A percentile compares a stretch with the other conserved stretches of the same genome.
These are phyloP conservation scores for Styphnolobium japonicum DNA, from an alignment of 306 rosid species.

Conservation along the genomic window DNA sequence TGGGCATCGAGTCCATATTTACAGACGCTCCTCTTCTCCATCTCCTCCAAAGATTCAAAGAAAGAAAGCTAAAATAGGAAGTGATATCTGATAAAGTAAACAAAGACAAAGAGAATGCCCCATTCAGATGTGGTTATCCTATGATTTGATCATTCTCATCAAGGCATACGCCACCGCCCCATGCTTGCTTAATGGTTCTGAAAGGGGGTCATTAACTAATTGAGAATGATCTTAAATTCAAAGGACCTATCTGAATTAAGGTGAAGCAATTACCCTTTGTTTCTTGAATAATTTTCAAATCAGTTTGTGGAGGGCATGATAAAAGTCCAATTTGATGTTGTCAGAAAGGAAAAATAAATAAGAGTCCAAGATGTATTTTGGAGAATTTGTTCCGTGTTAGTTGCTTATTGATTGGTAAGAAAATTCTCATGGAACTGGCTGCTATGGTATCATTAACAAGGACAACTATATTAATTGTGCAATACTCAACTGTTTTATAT, in stretches of 20 bases:
- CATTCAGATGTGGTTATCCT: background rate
- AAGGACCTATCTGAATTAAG: background rate
- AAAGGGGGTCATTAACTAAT: background rate
- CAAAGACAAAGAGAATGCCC: slow-evolving; percentile 1
- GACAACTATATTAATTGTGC: background rate
- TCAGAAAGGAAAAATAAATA: background rate
- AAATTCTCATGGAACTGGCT: background rate
- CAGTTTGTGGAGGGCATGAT: background rate
- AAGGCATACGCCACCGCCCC: slow-evolving; percentile 38
- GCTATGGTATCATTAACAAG: background rate
- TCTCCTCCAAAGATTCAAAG: slow-evolving; percentile 22
- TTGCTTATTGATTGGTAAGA: background rate
- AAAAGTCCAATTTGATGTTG: background rate
- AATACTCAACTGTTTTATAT: background rate
- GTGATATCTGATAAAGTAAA: slow-evolving; percentile 21
- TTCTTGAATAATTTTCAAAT: background rate
- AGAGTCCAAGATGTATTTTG: background rate
- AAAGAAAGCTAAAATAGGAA: slow-evolving; percentile 14
- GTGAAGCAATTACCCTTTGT: background rate
- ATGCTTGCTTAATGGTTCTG: slow-evolving; percentile 4
- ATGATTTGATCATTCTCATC: slow-evolving; percentile 1
- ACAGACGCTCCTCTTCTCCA: slow-evolving; percentile 38
- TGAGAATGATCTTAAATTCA: background rate
- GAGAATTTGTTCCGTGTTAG: background rate
- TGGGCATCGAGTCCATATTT: background rate